phyloP scores from a whole-genome alignment of 352 stramenopile genomes.

The Phytophthora chlamydospora region DNA sequence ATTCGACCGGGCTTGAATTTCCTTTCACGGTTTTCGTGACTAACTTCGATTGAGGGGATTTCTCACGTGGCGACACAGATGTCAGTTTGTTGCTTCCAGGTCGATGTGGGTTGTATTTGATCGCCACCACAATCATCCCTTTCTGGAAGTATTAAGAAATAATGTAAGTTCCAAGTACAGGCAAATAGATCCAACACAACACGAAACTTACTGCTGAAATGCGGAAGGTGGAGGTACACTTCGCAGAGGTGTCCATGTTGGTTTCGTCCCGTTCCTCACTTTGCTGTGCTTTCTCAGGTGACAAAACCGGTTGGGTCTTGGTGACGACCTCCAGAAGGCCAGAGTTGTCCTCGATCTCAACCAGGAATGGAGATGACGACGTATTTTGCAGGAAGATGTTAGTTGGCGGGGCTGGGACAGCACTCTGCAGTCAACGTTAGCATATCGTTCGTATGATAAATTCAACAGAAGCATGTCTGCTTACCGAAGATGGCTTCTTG shows the following conservation, averaged over 20 bases:
- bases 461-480: slow-evolving; percentile 6
- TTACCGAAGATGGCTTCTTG: slow-evolving; percentile 49
- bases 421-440: slow-evolving; percentile 6
- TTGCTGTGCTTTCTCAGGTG: slow-evolving; percentile 16
- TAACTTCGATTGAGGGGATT: slow-evolving; percentile 12
- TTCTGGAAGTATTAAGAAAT: slow-evolving; percentile 39
- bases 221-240: slow-evolving; percentile 39
- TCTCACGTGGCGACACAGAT: slow-evolving; percentile 15
- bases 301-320: slow-evolving; percentile 19
- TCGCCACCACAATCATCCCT: slow-evolving; percentile 80
- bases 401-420: slow-evolving; percentile 41
- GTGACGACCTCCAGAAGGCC: slow-evolving; percentile 71
- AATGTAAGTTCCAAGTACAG: neutral
- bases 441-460: neutral
- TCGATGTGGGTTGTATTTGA: slow-evolving; percentile 50
- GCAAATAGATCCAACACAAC: neutral
- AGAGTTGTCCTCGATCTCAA: slow-evolving; percentile 64
- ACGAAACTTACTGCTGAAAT: slow-evolving; percentile 56
- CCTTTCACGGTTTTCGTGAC: slow-evolving; percentile 23
- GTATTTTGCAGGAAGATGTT: slow-evolving; percentile 87
- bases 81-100: slow-evolving; percentile 1
- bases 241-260: slow-evolving; percentile 7
- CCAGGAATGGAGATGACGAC: slow-evolving; percentile 54
- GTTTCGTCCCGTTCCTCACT: slow-evolving; percentile 19
- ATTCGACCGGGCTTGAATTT: slow-evolving; percentile 4